phyloP scores from a whole-genome alignment of 2,329 filamentous ascomycete species.

The Scopulariopsis brevicaulis region DNA sequence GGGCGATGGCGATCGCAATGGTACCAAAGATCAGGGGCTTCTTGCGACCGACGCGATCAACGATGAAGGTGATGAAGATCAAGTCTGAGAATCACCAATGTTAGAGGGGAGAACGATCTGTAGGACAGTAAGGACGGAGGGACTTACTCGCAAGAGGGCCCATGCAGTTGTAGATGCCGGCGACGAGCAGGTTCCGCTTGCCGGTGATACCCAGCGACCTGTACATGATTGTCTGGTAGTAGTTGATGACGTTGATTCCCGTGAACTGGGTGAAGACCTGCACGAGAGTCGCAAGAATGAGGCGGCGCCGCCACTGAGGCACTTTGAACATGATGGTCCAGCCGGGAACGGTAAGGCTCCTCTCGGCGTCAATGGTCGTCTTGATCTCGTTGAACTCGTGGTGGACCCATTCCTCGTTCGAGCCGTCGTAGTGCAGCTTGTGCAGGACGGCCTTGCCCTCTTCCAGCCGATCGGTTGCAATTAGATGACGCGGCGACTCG shows the following conservation, averaged over 20 bases:
- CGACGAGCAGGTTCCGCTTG: slow-evolving; percentile 38
- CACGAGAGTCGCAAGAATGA: slow-evolving; percentile 50
- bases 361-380: slow-evolving; percentile 1
- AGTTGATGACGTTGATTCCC: slow-evolving; percentile 72
- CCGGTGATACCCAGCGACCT: slow-evolving; percentile 28
- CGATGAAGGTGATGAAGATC: slow-evolving; percentile 50
- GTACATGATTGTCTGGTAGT: slow-evolving; percentile 56
- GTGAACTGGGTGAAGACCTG: slow-evolving; percentile 70
- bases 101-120: background rate
- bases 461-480: slow-evolving; percentile 1
- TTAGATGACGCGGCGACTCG: slow-evolving; percentile 54
- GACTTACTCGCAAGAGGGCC: slow-evolving; percentile 34
- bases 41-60: slow-evolving; percentile 56
- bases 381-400: slow-evolving; percentile 1
- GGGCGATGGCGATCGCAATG: slow-evolving; percentile 41
- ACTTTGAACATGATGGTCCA: slow-evolving; percentile 2
- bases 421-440: background rate
- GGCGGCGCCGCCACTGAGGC: slow-evolving; percentile 30
- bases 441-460: background rate
- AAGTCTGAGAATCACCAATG: slow-evolving; percentile 26
- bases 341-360: slow-evolving; percentile 29
- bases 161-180: slow-evolving; percentile 49
- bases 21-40: slow-evolving; percentile 63
- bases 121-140: background rate
- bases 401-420: background rate